Evolutionary conservation across 116 monocot species (phyloP).

Genomic region (Trichopus zeylanicus): DNA sequence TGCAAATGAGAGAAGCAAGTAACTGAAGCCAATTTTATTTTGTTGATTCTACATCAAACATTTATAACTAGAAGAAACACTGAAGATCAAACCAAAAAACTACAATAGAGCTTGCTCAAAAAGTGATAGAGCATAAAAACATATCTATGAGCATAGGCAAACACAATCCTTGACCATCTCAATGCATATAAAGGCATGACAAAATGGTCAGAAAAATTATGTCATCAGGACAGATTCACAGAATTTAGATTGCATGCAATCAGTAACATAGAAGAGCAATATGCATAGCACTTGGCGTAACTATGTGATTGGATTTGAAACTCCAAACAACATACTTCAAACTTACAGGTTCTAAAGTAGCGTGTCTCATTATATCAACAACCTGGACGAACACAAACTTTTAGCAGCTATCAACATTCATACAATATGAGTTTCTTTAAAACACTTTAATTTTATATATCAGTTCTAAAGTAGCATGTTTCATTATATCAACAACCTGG

Average conservation of each 20-base stretch:
- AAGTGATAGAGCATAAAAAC: too few relatives aligned
- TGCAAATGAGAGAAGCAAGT: slow-evolving; percentile 14
- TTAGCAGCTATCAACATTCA: not conserved
- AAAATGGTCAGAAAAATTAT: too few relatives aligned
- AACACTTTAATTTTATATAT: not conserved
- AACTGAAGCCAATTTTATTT: not conserved
- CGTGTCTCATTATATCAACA: not conserved
- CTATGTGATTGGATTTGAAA: not conserved
- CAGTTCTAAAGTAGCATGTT: not conserved
- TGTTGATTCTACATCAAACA: not conserved
- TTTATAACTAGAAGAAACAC: not conserved
- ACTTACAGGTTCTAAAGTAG: not conserved
- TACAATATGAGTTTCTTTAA: not conserved
- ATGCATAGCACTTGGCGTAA: too few relatives aligned
- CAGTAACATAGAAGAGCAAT: too few relatives aligned
- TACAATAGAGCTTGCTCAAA: too few relatives aligned
- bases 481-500: not conserved
- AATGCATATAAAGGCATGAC: too few relatives aligned
- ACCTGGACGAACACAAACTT: not conserved
- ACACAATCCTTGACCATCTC: too few relatives aligned
- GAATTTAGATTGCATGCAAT: too few relatives aligned
- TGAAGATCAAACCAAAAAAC: too few relatives aligned
- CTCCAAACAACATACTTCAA: not conserved
- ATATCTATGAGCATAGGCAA: too few relatives aligned
- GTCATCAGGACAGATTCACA: too few relatives aligned